Percentiles rank a stretch among this genome's conserved stretches.
These are phyloP conservation scores for Stephania japonica DNA, from an alignment of 164 flowering plant genomes.

Conservation along the genomic window DNA sequence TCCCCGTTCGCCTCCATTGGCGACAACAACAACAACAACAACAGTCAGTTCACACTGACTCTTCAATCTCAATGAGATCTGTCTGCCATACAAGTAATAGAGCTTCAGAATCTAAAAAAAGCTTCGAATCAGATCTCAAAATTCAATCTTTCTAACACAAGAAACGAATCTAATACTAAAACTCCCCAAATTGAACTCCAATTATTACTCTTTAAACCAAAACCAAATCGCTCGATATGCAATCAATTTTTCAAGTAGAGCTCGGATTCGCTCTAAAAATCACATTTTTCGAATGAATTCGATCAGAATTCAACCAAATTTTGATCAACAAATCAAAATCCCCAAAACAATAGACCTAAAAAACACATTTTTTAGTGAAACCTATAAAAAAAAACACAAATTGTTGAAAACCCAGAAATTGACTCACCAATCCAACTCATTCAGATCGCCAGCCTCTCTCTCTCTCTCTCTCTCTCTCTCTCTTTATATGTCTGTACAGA, in stretches of 20 bases:
- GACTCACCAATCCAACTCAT: not conserved
- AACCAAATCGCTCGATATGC: not conserved
- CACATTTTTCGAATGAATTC: not conserved
- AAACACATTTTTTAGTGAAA: not conserved
- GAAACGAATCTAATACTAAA: too few species aligned
- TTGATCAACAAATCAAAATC: not conserved
- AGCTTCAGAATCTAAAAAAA: not conserved
- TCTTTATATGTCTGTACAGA: not conserved
- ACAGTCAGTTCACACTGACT: not conserved
- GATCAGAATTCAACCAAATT: not conserved
- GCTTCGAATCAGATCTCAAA: not conserved
- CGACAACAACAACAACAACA: not conserved
- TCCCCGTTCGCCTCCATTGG: conserved; percentile 4
- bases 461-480: not conserved
- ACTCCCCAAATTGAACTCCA: not conserved
- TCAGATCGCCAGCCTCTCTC: not conserved
- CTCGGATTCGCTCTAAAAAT: not conserved
- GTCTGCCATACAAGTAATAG: not conserved
- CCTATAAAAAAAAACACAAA: not conserved
- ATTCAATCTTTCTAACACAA: not conserved
- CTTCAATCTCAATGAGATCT: not conserved
- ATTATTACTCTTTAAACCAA: not conserved
- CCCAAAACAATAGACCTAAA: not conserved
- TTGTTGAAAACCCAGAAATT: not conserved
- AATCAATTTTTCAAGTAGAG: not conserved